Base-by-base conservation (phyloP, 2,329 filamentous ascomycete genomes). In the Graphium sp. region DNA sequence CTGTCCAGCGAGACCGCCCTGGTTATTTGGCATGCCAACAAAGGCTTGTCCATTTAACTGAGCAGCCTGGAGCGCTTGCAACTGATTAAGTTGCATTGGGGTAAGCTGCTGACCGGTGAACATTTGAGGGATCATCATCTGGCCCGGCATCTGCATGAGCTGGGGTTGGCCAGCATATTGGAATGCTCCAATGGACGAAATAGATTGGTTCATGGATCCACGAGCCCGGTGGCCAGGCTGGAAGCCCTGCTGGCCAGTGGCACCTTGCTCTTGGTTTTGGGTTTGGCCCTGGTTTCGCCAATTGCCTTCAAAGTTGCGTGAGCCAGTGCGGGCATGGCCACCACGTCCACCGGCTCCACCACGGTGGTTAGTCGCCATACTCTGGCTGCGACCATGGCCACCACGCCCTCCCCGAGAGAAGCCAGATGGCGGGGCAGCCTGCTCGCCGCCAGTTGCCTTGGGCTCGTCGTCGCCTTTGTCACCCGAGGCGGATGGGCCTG, bases 261-360 rank as follows among this genome's bases (percentile, higher is more conserved):
- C 48, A 31, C 43, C 47, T 42, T 60, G 56, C 30, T 77, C 75
- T 48, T 82, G 79, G 27, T 29, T 28, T 52, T 82, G 75, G 43
- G 65, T 63, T 38, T 66, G 62, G 39, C 45, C 45, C 41, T 80
- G 85, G 45, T 84, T 91, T 43, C 89, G 80, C 89, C 89, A 98
- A 55, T 98, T 98, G 43, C 85, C 76, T 41, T 98, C 89, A 46
- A 95, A 95, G 55, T 95, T 98, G 37, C 89, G 74, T 15, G 89
- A 98, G 8, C 71, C 71, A 18, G 75, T 77, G 36, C 89, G 73
- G 37, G 70, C 75, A 49, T 98, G 89, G 32, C 82, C 77, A 23
- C 78, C 80, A 41, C 77, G 74, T 24, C 47, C 49, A 21, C 53
- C 53, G 23, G 64, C 61, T 40, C 64, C 66, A 36, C 78, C 77